Evolutionary conservation across 1,139 yeast species (phyloP), one percentile per base, ranked within the genome.

Genomic region (Suhomyces panamericanus): DNA sequence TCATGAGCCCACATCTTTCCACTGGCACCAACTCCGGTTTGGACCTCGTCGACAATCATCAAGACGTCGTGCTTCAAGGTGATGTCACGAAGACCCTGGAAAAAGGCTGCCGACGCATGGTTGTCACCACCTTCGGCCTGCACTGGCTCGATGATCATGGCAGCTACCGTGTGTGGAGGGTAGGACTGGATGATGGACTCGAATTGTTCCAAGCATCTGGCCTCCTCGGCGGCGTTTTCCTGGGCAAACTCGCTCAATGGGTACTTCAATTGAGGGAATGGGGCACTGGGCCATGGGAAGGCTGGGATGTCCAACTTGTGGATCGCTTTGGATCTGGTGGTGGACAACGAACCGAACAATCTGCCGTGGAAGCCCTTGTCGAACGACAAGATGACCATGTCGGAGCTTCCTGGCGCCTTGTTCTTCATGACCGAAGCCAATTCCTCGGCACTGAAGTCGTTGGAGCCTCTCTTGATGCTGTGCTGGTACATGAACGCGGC

Each of bases 81-180:
- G 47, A 83, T 60, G 49, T 81, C 85, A 68, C 89, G 76, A 52
- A 83, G 65, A 7, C 81, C 78, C 63, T 83, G 87, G 74, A 82
- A 81, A 63, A 80, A 83, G 45, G 64, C 73, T 14, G 76, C 61
- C 8, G 85, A 73, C 3, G 80, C 87, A 60, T 80, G 87, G 68
- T 81, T 81, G 62, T 83, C 89, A 62, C 89, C 89, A 60, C 89
- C 89, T 67, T 83, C 89, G 9, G 87, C 77, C 65, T 83, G 89
- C 51, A 83, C 82, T 38, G 89, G 89, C 63, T 83, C 91, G 46
- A 84, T 78, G 47, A 85, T 80, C 43, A 81, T 66, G 28, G 89
- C 91, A 37, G 90, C 90, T 49, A 84, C 73, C 47, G 64, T 62
- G 46, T 59, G 56, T 7, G 83, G 79, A 31, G 69, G 67, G 49